Conservation (phyloP, 2,329 filamentous ascomycete species). For the Colletotrichum orbiculare region DNA sequence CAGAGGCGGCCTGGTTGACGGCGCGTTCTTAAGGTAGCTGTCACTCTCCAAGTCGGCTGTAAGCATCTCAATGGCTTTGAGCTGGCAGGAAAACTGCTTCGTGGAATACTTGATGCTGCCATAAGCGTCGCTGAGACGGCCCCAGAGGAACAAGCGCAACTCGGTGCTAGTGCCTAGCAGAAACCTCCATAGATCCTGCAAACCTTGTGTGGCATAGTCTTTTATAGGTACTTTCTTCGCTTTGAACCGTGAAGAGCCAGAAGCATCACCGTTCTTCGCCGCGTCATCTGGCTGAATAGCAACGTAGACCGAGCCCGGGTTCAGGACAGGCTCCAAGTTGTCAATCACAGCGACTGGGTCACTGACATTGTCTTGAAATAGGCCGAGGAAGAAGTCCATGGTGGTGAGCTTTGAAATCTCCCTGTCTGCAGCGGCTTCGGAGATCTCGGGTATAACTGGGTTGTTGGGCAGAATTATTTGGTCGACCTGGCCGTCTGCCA, state of each 20-base stretch:
- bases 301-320: conserved; percentile 70
- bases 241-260: conserved; percentile 25
- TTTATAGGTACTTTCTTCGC: conserved; percentile 53
- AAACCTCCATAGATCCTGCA: conserved; percentile 87
- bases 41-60: conserved; percentile 72
- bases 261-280: conserved; percentile 34
- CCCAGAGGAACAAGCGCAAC: conserved; percentile 88
- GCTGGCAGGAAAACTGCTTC: conserved; percentile 87
- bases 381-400: conserved; percentile 92
- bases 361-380: conserved; percentile 85
- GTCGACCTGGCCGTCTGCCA: conserved; percentile 53
- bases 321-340: conserved; percentile 90
- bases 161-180: conserved; percentile 84
- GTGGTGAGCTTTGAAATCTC: conserved; percentile 94
- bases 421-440: conserved; percentile 82
- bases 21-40: conserved; percentile 68
- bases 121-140: conserved; percentile 90
- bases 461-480: conserved; percentile 82
- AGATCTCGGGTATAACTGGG: conserved; percentile 87
- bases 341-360: conserved; percentile 90
- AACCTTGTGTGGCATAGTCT: conserved; percentile 64
- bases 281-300: conserved; percentile 36
- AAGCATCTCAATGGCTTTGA: conserved; percentile 88
- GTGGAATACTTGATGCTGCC: conserved; percentile 84
- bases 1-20: conserved; percentile 74